Evolutionary conservation across 2,329 filamentous ascomycete genomes (phyloP).

Genomic region (Fusarium sp.): DNA sequence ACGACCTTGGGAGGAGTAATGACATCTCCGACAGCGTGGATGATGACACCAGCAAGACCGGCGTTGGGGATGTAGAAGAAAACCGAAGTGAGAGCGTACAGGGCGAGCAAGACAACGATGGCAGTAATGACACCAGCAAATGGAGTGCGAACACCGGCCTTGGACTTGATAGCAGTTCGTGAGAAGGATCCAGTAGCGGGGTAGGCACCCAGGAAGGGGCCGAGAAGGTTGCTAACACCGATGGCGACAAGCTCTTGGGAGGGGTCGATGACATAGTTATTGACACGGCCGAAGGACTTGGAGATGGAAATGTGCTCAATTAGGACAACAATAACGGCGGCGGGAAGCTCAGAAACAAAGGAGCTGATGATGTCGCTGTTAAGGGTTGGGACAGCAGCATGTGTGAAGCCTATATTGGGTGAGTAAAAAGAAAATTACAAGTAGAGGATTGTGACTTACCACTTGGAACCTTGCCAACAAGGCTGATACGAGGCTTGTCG

Average conservation of each 20-base stretch:
- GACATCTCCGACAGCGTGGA: constrained; percentile 88
- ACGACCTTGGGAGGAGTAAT: constrained; percentile 86
- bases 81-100: constrained; percentile 84
- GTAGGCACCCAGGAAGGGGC: constrained; percentile 84
- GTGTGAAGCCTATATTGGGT: constrained; percentile 69
- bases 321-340: constrained; percentile 80
- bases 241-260: constrained; percentile 85
- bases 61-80: constrained; percentile 91
- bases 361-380: constrained; percentile 70
- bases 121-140: constrained; percentile 89
- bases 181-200: constrained; percentile 92
- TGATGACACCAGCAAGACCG: constrained; percentile 83
- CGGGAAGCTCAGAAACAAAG: constrained; percentile 75
- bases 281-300: constrained; percentile 83
- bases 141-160: constrained; percentile 88
- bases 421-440: not conserved
- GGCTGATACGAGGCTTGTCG: constrained; percentile 69
- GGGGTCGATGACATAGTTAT: constrained; percentile 84
- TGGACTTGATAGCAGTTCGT: constrained; percentile 93
- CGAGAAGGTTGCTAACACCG: constrained; percentile 79
- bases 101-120: constrained; percentile 82
- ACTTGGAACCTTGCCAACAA: constrained; percentile 77
- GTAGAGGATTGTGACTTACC: constrained; percentile 57
- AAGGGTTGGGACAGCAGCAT: constrained; percentile 74
- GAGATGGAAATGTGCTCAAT: constrained; percentile 87